Evolutionary conservation across 1,139 yeast species (phyloP).

Genomic region (Geotrichum bryndzae): DNA sequence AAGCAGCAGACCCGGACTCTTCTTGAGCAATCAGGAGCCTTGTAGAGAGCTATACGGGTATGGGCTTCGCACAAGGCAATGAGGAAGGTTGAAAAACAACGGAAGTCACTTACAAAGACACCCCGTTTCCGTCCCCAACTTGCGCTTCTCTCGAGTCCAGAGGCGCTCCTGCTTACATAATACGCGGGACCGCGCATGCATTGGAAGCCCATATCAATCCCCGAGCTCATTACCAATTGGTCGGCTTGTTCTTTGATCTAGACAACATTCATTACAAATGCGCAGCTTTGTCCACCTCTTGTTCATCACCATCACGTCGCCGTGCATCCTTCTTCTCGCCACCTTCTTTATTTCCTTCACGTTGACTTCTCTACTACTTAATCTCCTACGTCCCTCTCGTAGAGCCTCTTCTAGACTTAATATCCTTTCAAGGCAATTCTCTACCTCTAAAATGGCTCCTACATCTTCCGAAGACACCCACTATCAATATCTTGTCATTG

Average conservation of each 20-base stretch:
- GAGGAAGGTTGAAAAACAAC: too few relatives aligned
- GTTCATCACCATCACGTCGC: background rate
- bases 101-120: too few relatives aligned
- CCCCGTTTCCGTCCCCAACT: too few relatives aligned
- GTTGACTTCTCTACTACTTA: conserved; percentile 10
- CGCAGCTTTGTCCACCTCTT: background rate
- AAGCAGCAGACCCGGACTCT: too few relatives aligned
- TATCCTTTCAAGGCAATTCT: background rate
- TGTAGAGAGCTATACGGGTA: too few relatives aligned
- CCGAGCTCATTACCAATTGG: too few relatives aligned
- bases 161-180: too few relatives aligned
- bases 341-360: conserved; percentile 1
- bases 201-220: too few relatives aligned
- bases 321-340: background rate
- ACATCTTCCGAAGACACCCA: conserved; percentile 41
- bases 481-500: conserved; percentile 88
- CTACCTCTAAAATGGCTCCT: conserved; percentile 46
- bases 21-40: too few relatives aligned
- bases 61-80: too few relatives aligned
- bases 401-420: conserved; percentile 2
- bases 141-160: too few relatives aligned
- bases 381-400: conserved; percentile 4
- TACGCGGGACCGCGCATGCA: too few relatives aligned
- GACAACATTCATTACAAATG: background rate
- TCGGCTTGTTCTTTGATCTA: background rate